Base-by-base conservation (phyloP, 2,329 filamentous ascomycete species). In the Cercospora sp. region DNA sequence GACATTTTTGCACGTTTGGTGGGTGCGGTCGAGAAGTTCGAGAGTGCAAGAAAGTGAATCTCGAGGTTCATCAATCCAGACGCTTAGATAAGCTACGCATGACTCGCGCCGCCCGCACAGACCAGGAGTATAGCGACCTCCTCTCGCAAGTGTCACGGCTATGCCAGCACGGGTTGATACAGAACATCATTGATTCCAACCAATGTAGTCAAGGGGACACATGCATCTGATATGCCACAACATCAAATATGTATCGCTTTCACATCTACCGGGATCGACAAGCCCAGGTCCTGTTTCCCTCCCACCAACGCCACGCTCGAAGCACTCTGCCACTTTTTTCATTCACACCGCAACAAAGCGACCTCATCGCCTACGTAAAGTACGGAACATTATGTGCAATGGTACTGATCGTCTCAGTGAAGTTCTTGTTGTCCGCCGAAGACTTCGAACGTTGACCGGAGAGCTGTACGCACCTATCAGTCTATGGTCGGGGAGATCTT, bases 1-100 rank as follows among this genome's bases (percentile, higher is more conserved):
- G 86, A 85, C 88, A 90, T 90, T 6, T 30, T 74, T 66, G 37
- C 28, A 6, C 53, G 49, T 60, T 13, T 26, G 2, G 9, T 21
- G n/a, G 28, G 30, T 59, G 28, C 6, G 16, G n/a, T 59, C n/a
- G 55, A 59, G 28, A 34, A n/a, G n/a, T 18, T 21, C 16, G 49
- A 53, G 10, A 9, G 18, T 13, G 18, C 28, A 32, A 34, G 55
- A 32, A 59, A 59, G 55, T 37, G n/a, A 59, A 59, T n/a, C 30
- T 37, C 30, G 32, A 59, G 12, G n/a, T 12, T 24, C 28, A 21
- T 21, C 28, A 18, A 28, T 37, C 0, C 12, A 24, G 28, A 5
- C 18, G n/a, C 18, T 59, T 21, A 59, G 28, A 24, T 37, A 59
- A 59, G 55, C 55, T 7, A 7, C 16, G 4, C 49, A 59, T 59